Conservation (phyloP, 495 filamentous ascomycete species). For the Platismatia glauca region DNA sequence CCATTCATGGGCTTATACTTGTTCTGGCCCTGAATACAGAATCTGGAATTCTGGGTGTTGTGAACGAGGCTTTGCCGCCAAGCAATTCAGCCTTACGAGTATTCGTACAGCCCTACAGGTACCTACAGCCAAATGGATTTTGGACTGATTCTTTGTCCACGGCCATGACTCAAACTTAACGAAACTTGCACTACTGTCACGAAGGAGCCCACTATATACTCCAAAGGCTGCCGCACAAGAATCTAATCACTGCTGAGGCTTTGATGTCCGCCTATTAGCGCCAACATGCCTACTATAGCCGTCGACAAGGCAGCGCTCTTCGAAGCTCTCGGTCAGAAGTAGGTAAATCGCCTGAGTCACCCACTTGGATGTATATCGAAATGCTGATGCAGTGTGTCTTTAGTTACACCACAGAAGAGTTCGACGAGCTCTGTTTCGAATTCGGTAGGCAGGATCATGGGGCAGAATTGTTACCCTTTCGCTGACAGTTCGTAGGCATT, state of each 20-base stretch:
- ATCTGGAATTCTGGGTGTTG: conserved; percentile 4
- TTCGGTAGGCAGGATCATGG: conserved; percentile 53
- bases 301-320: conserved; percentile 94
- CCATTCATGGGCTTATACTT: conserved; percentile 7
- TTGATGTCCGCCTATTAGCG: not conserved
- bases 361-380: conserved; percentile 5
- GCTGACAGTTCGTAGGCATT: conserved; percentile 52
- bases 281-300: conserved; percentile 71
- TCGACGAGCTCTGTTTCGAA: conserved; percentile 97
- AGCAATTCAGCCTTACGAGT: conserved; percentile 16
- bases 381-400: conserved; percentile 15
- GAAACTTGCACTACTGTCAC: not conserved
- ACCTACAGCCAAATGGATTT: not conserved
- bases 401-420: conserved; percentile 85
- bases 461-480: conserved; percentile 5
- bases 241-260: not conserved
- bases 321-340: conserved; percentile 84
- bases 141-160: not conserved
- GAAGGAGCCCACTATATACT: not conserved
- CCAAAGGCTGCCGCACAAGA: not conserved
- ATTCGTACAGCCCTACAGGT: no score
- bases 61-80: conserved; percentile 11
- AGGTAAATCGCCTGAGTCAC: conserved; percentile 33
- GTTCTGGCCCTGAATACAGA: not conserved
- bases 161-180: not conserved